Evolutionary conservation across 345 rosid species (phyloP).

Genomic region (Reutealis trisperma): DNA sequence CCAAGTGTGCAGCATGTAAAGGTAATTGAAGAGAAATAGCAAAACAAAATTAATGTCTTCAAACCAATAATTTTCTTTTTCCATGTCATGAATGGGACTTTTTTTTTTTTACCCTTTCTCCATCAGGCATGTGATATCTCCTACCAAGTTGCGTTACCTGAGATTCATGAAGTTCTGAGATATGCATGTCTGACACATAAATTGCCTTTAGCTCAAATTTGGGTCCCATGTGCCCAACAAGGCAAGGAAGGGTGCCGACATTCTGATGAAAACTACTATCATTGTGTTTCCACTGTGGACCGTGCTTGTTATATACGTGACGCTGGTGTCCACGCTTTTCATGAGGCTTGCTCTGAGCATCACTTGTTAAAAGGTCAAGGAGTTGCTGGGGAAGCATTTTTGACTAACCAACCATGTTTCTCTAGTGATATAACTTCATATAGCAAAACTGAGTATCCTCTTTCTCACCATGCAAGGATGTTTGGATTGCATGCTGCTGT

Average conservation of each 20-base stretch:
- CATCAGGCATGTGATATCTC: conserved; percentile 50
- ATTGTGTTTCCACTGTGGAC: conserved; percentile 80
- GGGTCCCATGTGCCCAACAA: conserved; percentile 80
- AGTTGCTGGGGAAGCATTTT: conserved; percentile 78
- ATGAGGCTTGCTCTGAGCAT: conserved; percentile 92
- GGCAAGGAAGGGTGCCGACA: conserved; percentile 82
- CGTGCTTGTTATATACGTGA: conserved; percentile 68
- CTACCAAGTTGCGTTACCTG: conserved; percentile 74
- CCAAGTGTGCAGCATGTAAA: conserved; percentile 37
- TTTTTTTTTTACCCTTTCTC: conserved; percentile 8
- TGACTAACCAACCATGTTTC: conserved; percentile 91
- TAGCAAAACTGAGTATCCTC: conserved; percentile 76
- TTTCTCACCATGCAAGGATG: conserved; percentile 92
- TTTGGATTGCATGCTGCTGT: conserved; percentile 75
- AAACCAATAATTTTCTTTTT: conserved; percentile 12
- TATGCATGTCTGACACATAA: conserved; percentile 72
- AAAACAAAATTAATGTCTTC: conserved; percentile 8
- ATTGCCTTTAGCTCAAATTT: conserved; percentile 83
- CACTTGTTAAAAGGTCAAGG: conserved; percentile 95
- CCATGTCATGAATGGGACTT: conserved; percentile 15
- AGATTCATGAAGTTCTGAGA: conserved; percentile 70
- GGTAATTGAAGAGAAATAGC: conserved; percentile 46
- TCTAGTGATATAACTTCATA: conserved; percentile 59
- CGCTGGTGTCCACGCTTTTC: conserved; percentile 56
- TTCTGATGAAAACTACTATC: conserved; percentile 64